Evolutionary conservation across 1,139 yeast genomes (phyloP), one percentile per base, ranked within the genome.

Genomic region (Yamadazyma conglobata): DNA sequence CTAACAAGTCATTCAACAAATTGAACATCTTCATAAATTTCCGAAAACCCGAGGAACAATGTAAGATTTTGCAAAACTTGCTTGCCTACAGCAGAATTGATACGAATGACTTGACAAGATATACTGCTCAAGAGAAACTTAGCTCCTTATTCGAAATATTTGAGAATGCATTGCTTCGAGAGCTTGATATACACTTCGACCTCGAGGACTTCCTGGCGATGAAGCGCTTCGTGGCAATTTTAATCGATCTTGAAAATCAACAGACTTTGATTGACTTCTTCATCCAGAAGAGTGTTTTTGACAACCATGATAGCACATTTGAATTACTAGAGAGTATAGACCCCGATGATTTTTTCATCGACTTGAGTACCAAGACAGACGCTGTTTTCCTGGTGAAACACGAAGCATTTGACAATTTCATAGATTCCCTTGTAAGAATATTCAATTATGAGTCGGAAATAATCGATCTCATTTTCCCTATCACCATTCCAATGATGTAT

Each of bases 101-200:
- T 55, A 48, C 55, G 43, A 45, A 49, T 29, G 62, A 56, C 30
- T 55, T 58, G 35, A 42, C 64, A 3, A 50, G 64, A 31, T 48
- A 53, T 15, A 49, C 56, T 5, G 65, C 65, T 15, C 48, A 64
- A 19, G 75, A 70, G 30, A 70, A 75, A 41, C 56, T 81, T 30
- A 67, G 66, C 22, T 65, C 82, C 2, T 64, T 80, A n/a, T 57
- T 78, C 28, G 93, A 83, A 47, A 64, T 84, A 22, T 85, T 86
- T 50, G 83, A 83, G 32, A 82, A 73, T 48, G 87, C 93, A 0
- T 69, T 84, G 6, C 52, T 85, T 19, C 60, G 78, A 28, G 95
- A 87, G 44, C 67, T 88, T 42, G 93, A 83, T 34, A 59, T 68
- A 22, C 76, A 70, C 42, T 73, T 74, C 43, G 79, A 73, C 30